Percentiles rank a stretch among this genome's conserved stretches.
phyloP scores from a whole-genome alignment of 805 yeast genomes.

The Saccharomycopsis synnaedendra region DNA sequence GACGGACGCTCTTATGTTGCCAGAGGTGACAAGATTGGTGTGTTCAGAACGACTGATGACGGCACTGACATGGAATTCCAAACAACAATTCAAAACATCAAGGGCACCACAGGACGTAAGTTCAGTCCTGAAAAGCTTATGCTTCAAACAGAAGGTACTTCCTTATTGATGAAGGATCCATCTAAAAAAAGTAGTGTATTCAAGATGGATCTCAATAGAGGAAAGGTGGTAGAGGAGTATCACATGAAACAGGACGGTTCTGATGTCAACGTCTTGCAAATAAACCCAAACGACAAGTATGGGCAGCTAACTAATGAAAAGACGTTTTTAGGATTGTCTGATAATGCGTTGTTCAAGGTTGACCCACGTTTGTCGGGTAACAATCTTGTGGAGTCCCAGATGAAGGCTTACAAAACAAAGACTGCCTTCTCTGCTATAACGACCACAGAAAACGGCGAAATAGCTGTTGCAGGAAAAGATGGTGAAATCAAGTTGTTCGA shows the following conservation, averaged over 20 bases:
- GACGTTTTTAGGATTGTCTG: conserved; percentile 60
- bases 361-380: conserved; percentile 63
- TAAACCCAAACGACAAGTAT: conserved; percentile 64
- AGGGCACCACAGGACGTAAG: conserved; percentile 33
- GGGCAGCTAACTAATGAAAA: conserved; percentile 65
- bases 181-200: conserved; percentile 35
- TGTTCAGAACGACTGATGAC: conserved; percentile 46
- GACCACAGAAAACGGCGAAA: conserved; percentile 61
- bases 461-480: conserved; percentile 64
- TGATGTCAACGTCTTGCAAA: conserved; percentile 37
- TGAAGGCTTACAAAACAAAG: conserved; percentile 43
- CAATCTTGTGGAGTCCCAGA: conserved; percentile 48
- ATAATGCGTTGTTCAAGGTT: conserved; percentile 54
- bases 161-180: conserved; percentile 54
- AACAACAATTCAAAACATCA: conserved; percentile 55
- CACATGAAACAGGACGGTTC: conserved; percentile 32
- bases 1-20: conserved; percentile 70
- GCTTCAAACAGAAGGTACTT: conserved; percentile 66
- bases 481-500: conserved; percentile 75
- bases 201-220: conserved; percentile 71
- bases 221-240: conserved; percentile 85
- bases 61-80: conserved; percentile 43
- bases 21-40: conserved; percentile 71
- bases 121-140: conserved; percentile 54
- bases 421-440: conserved; percentile 47